Percentiles rank a stretch among this genome's conserved stretches.
phyloP scores from a whole-genome alignment of 768 basidiomycete species.

The Boletus insuetus region DNA sequence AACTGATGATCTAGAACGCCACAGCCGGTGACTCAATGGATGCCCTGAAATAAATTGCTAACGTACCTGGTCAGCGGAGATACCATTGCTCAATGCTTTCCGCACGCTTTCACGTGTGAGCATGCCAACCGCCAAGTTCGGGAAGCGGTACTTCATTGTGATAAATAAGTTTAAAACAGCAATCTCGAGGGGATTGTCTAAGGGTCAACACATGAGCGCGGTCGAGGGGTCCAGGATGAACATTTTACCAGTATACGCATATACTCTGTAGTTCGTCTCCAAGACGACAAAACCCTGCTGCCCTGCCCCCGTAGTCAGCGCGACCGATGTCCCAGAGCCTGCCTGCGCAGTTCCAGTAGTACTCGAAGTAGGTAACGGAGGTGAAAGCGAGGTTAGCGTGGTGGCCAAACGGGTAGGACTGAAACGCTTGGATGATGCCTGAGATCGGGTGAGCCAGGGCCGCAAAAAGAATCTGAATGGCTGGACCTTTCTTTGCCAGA shows the following conservation, averaged over 20 bases:
- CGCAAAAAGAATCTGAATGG: slow-evolving; percentile 14
- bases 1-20: slow-evolving; percentile 80
- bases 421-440: slow-evolving; percentile 79
- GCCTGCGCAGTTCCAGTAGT: slow-evolving; percentile 18
- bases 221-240: slow-evolving; percentile 9
- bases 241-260: slow-evolving; percentile 87
- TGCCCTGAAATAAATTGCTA: slow-evolving; percentile 16
- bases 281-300: slow-evolving; percentile 92
- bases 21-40: slow-evolving; percentile 13
- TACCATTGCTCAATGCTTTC: slow-evolving; percentile 90
- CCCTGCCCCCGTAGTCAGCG: slow-evolving; percentile 48
- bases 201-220: slow-evolving; percentile 18
- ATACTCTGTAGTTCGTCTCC: slow-evolving; percentile 97
- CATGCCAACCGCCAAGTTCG: slow-evolving; percentile 94
- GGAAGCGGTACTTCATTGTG: slow-evolving; percentile 89
- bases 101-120: slow-evolving; percentile 95
- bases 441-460: slow-evolving; percentile 13
- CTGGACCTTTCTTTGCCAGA: slow-evolving; percentile 79
- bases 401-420: slow-evolving; percentile 94
- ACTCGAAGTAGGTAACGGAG: slow-evolving; percentile 64
- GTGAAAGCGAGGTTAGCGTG: slow-evolving; percentile 88
- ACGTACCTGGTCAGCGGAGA: slow-evolving; percentile 90
- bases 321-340: slow-evolving; percentile 19
- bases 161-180: slow-evolving; percentile 95
- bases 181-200: slow-evolving; percentile 94